Evolutionary conservation across 2,329 filamentous ascomycete genomes (phyloP), one percentile per base, ranked within the genome.

Genomic region (Neopestalotiopsis clavispora): DNA sequence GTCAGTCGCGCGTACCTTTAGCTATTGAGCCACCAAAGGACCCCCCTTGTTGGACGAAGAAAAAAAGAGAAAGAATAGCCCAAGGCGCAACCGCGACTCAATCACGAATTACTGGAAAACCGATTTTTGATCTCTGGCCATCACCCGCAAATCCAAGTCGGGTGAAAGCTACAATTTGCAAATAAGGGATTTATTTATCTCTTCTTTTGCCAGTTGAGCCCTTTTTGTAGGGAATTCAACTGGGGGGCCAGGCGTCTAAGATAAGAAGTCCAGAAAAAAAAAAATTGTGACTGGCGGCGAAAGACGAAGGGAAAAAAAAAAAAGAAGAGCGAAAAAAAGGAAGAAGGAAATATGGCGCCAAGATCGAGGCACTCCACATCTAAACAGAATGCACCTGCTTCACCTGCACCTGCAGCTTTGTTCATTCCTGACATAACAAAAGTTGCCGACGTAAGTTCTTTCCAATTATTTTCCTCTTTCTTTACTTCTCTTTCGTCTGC

Each of bases 361-460:
- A 62, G 59, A 62, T 62, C 59, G 40, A 62, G 59, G n/a, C 30
- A 62, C 59, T 62, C 59, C 59, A 62, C 59, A 38, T 62, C 59
- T 14, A 62, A 62, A 38, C 30, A 62, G 30, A 62, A 17, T 28
- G 57, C 57, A 56, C 49, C 20, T 32, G 57, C 57, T 23, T 28
- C 59, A 62, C 59, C 59, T 17, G 17, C n/a, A 14, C 59, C 59
- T 17, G 17, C n/a, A 14, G 34, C 14, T 30, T 30, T 34, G 17
- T 14, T 65, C 40, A 49, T 65, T 30, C 62, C 45, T 20, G 62
- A 65, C 40, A 32, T 65, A 52, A 49, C 62, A 20, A 49, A 65
- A 49, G 7, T 65, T 23, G 62, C 45, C n/a, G 45, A 65, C 28
- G 62, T 65, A 52, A 28, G 62, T 65, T 40, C 20, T 13, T 63